Evolutionary conservation across 805 yeast species (phyloP), one percentile per base, ranked within the genome.

Genomic region (Candida ovalis): DNA sequence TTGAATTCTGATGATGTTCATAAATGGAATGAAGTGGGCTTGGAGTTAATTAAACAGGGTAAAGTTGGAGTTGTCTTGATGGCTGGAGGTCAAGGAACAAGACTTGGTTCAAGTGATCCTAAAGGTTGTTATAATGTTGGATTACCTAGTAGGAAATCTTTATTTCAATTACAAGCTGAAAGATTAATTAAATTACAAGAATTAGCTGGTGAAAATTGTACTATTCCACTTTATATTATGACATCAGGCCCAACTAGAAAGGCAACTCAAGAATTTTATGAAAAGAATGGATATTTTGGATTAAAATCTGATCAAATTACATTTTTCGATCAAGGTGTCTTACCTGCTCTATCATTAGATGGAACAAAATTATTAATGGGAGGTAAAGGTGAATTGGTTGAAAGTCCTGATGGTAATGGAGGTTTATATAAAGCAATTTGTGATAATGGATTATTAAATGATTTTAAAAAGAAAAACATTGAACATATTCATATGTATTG

Each of bases 1-100:
- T 64, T 57, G 13, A 59, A 65, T 39, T 33, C 39, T 3, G 66
- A 62, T 12, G 58, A 63, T 8, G 52, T 64, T 24, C 50, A 61
- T 6, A 49, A 51, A 9, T 67, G 76, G 60, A 53, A 66, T 38
- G 54, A 52, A 4, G 39, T 57, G 13, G 99, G 99, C 13, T 66
- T 84, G 17, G 71, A 80, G 23, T 86, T 92, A 27, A 84, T 94
- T 46, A 66, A 78, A 17, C 66, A 72, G 13, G 84, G 84, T 54
- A 80, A 86, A 60, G 98, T 92, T 22, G 99, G 89, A 30, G 92
- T 94, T 4, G 74, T 94, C 39, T 73, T 94, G 45, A 85, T 94
- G 87, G 97, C 99, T 12, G 99, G 99, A 48, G 99, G 99, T 43
- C 99, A 94, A 68, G 99, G 99, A 28, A 87, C 97, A 7, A 77